Percentiles rank a stretch among this genome's conserved stretches.
Evolutionary conservation across 1,284 basidiomycete species (phyloP).

Genomic region (Apiotrichum domesticum): DNA sequence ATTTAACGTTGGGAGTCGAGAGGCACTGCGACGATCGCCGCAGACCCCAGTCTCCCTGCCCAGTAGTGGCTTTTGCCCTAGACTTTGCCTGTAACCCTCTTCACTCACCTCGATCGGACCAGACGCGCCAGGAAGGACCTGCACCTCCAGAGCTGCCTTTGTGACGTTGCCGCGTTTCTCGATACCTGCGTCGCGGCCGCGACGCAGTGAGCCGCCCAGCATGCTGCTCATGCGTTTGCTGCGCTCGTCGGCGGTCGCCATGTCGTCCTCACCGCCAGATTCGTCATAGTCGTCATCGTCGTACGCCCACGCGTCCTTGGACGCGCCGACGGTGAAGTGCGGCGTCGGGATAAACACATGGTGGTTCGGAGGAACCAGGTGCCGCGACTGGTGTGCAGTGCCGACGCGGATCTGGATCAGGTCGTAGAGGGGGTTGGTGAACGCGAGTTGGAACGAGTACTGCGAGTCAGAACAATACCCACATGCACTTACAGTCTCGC

Average conservation of each 20-base stretch:
- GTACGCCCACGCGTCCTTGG: conserved; percentile 92
- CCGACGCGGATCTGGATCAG: conserved; percentile 77
- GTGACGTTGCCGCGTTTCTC: conserved; percentile 70
- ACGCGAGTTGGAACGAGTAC: conserved; percentile 78
- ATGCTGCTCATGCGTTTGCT: conserved; percentile 29
- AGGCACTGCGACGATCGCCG: too few species aligned
- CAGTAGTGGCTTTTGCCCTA: too few species aligned
- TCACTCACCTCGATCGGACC: conserved; percentile 23
- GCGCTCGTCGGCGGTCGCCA: conserved; percentile 23
- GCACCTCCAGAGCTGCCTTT: conserved; percentile 55
- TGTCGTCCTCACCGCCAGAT: conserved; percentile 52
- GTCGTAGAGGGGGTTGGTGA: conserved; percentile 91
- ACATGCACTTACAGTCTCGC: conserved; percentile 21
- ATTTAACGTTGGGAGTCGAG: too few species aligned
- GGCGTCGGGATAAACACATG: conserved; percentile 62
- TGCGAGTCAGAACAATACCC: conserved; percentile 3
- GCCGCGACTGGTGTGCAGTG: conserved; percentile 55
- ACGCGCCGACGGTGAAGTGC: conserved; percentile 73
- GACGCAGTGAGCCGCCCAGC: conserved; percentile 28
- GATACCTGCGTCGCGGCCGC: conserved; percentile 40
- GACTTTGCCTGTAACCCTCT: not conserved
- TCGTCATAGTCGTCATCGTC: conserved; percentile 76
- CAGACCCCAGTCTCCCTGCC: too few species aligned
- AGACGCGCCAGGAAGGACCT: conserved; percentile 16
- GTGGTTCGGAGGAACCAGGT: conserved; percentile 16